phyloP scores from a whole-genome alignment of 2,329 filamentous ascomycete genomes.

The Conoideocrella luteorostrata region DNA sequence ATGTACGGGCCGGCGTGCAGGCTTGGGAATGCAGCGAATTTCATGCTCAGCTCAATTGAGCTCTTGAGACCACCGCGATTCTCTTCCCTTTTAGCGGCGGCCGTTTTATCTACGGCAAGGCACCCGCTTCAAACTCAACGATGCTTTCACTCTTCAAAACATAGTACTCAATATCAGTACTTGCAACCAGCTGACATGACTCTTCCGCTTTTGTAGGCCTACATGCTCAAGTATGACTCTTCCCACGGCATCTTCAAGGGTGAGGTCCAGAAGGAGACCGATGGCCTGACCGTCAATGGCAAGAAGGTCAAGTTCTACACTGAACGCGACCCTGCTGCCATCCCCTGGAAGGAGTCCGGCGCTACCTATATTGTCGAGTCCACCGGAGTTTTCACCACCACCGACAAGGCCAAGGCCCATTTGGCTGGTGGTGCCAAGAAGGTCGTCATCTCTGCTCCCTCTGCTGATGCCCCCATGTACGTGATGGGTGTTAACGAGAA shows the following conservation, averaged over 20 bases:
- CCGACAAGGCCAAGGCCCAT: constrained; percentile 88
- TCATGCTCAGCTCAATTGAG: too few relatives aligned
- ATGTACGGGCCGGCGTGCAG: too few relatives aligned
- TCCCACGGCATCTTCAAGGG: constrained; percentile 97
- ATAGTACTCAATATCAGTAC: too few relatives aligned
- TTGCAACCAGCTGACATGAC: constrained; percentile 2
- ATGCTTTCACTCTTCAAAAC: too few relatives aligned
- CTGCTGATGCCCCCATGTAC: constrained; percentile 98
- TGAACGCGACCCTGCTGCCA: constrained; percentile 81
- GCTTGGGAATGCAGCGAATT: too few relatives aligned
- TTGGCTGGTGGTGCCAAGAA: constrained; percentile 97
- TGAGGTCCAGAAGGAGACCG: constrained; percentile 64
- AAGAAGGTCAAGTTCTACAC: constrained; percentile 93
- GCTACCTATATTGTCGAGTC: constrained; percentile 96
- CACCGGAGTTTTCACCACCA: constrained; percentile 98
- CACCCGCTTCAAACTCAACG: too few relatives aligned
- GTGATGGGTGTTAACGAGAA: constrained; percentile 99
- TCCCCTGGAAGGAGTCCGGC: constrained; percentile 83
- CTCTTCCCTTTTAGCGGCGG: too few relatives aligned
- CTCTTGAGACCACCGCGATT: too few relatives aligned
- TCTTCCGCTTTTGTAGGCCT: constrained; percentile 55
- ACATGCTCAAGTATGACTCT: constrained; percentile 99
- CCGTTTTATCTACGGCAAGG: too few relatives aligned
- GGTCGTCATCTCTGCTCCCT: constrained; percentile 89
- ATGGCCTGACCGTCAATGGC: constrained; percentile 81